Conservation (phyloP, 208 protist genomes). For the Acanthamoeba triangularis region DNA sequence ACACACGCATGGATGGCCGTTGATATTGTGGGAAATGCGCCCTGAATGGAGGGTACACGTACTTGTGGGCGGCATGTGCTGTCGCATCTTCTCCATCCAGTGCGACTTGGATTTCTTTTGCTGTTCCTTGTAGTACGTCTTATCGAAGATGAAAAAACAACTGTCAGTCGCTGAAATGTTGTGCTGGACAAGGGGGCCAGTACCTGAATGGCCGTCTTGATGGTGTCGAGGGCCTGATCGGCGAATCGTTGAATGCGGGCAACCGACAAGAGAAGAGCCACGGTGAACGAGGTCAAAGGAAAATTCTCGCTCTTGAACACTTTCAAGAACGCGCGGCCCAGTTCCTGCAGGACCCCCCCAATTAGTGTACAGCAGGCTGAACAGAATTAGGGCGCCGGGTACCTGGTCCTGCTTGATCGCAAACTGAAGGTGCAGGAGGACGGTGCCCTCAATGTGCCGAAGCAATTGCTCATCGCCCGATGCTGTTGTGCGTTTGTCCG, state of each 20-base stretch:
- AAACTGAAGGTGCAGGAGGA: slow-evolving; percentile 72
- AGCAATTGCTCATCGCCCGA: slow-evolving; percentile 23
- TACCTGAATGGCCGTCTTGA: slow-evolving; percentile 72
- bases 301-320: slow-evolving; percentile 77
- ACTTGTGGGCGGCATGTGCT: slow-evolving; percentile 40
- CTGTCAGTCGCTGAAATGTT: not conserved
- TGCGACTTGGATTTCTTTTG: slow-evolving; percentile 35
- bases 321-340: slow-evolving; percentile 59
- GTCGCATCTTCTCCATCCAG: slow-evolving; percentile 70
- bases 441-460: slow-evolving; percentile 69
- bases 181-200: not conserved
- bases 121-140: slow-evolving; percentile 73
- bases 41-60: not conserved
- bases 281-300: slow-evolving; percentile 66
- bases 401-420: slow-evolving; percentile 77
- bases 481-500: not conserved
- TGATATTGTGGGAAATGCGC: not conserved
- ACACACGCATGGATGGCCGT: no score
- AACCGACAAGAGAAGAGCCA: slow-evolving; percentile 60
- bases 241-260: slow-evolving; percentile 74
- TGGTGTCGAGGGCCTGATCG: slow-evolving; percentile 70
- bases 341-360: not conserved
- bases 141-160: not conserved
- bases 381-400: not conserved
- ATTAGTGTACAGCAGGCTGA: not conserved